Conservation (phyloP, 129 eudicot species). For the Dittrichia graveolens region DNA sequence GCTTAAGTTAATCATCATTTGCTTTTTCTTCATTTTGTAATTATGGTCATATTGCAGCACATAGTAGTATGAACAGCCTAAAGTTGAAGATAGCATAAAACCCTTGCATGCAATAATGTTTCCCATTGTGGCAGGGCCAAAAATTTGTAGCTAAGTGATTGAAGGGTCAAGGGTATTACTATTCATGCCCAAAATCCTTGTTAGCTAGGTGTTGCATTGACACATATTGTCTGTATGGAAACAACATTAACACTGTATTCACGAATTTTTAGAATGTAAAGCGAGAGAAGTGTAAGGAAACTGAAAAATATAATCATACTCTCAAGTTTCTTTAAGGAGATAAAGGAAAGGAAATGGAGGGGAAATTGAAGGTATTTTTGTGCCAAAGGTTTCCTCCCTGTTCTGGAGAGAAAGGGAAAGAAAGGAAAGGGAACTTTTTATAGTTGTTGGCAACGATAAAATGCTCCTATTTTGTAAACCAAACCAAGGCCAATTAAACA, state of each 20-base stretch:
- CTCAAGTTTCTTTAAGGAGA: no score
- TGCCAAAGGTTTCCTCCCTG: no score
- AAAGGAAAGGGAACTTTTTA: no score
- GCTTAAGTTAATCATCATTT: constrained; percentile 4
- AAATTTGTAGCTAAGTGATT: background rate
- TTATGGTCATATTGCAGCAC: background rate
- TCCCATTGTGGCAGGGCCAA: background rate
- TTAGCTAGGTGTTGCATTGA: background rate
- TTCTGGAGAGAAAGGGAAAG: no score
- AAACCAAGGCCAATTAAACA: no score
- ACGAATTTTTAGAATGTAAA: no score
- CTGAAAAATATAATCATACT: no score
- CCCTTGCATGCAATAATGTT: background rate
- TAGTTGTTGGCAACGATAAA: no score
- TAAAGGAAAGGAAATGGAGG: no score
- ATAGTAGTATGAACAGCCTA: constrained; percentile 1
- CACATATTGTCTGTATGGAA: background rate
- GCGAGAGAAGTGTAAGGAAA: no score
- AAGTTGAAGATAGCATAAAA: constrained; percentile 15
- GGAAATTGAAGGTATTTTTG: no score
- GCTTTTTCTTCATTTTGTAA: constrained; percentile 10
- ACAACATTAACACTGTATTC: background rate
- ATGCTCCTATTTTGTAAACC: no score
- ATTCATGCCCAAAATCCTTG: background rate
- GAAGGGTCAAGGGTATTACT: background rate